A percentile compares a stretch with the other conserved stretches of the same genome.
phyloP scores from a whole-genome alignment of 1,284 basidiomycete species.

The Heterobasidion annosum region DNA sequence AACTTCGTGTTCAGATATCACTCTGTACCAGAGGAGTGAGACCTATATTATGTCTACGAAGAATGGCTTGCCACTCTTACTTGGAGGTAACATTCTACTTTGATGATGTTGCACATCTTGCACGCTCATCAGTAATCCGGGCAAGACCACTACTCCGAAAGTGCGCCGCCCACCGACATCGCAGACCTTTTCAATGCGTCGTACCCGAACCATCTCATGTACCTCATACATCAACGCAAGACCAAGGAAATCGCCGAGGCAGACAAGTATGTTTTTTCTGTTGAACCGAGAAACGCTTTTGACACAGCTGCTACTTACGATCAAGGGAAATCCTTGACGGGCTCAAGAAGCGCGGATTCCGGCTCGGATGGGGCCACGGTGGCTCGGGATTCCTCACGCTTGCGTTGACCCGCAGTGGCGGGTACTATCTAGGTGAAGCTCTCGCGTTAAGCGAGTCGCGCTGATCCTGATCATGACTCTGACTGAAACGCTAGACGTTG shows the following conservation, averaged over 20 bases:
- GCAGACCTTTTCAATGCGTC: slow-evolving; percentile 44
- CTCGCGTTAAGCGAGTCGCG: neutral
- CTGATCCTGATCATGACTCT: neutral
- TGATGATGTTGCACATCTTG: neutral
- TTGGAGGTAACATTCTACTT: slow-evolving; percentile 18
- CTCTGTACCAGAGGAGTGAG: slow-evolving; percentile 53
- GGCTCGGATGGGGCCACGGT: slow-evolving; percentile 42
- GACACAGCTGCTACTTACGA: neutral
- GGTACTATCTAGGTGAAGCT: slow-evolving; percentile 31
- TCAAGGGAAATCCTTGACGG: slow-evolving; percentile 44
- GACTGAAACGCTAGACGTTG: slow-evolving; percentile 34
- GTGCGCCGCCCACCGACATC: slow-evolving; percentile 35
- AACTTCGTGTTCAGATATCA: slow-evolving; percentile 31
- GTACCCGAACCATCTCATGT: slow-evolving; percentile 35
- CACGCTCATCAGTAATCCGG: neutral
- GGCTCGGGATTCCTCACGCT: slow-evolving; percentile 41
- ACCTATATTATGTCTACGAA: slow-evolving; percentile 53
- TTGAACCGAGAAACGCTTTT: neutral
- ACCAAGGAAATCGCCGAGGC: slow-evolving; percentile 30
- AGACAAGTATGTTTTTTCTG: slow-evolving; percentile 10
- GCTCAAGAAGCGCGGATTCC: slow-evolving; percentile 52
- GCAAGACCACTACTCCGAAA: slow-evolving; percentile 43
- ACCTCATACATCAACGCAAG: slow-evolving; percentile 38
- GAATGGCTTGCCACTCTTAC: slow-evolving; percentile 29
- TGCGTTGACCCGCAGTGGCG: slow-evolving; percentile 26